These are phyloP conservation scores for Cryptosporidium sp. DNA, from an alignment of 169 alveolate species.

Conservation along the genomic window DNA sequence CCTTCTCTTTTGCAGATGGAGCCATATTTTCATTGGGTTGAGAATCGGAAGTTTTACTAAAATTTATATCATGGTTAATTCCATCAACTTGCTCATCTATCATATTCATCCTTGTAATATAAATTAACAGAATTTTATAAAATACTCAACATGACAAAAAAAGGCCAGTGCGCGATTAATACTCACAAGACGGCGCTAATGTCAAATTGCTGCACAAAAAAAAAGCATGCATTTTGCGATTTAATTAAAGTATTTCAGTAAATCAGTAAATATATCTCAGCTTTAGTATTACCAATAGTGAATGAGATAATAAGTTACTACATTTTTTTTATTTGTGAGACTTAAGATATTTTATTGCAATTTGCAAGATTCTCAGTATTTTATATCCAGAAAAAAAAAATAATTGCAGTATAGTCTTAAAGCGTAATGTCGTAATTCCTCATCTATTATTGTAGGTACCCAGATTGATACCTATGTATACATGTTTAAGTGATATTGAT, in stretches of 20 bases:
- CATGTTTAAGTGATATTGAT: slow-evolving; percentile 17
- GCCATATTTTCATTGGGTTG: neutral
- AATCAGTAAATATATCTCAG: neutral
- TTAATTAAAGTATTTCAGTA: neutral
- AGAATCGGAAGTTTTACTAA: neutral
- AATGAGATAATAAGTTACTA: neutral
- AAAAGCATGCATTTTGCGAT: neutral
- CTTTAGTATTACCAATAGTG: neutral
- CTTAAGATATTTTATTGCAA: neutral
- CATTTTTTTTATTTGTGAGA: neutral
- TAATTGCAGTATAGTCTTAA: slow-evolving; percentile 67
- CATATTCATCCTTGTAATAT: neutral
- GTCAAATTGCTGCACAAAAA: slow-evolving; percentile 11
- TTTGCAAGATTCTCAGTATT: neutral
- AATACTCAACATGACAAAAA: neutral
- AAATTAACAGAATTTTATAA: slow-evolving; percentile 9
- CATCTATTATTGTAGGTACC: slow-evolving; percentile 67
- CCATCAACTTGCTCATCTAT: neutral
- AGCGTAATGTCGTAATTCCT: slow-evolving; percentile 71
- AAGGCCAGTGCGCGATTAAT: slow-evolving; percentile 43
- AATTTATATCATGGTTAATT: neutral
- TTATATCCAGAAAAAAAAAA: neutral
- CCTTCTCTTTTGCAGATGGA: slow-evolving; percentile 68
- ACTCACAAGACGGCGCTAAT: slow-evolving; percentile 73
- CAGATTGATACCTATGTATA: slow-evolving; percentile 46